phyloP scores from a whole-genome alignment of 106 monocot species.

The Hemerocallis citrina region DNA sequence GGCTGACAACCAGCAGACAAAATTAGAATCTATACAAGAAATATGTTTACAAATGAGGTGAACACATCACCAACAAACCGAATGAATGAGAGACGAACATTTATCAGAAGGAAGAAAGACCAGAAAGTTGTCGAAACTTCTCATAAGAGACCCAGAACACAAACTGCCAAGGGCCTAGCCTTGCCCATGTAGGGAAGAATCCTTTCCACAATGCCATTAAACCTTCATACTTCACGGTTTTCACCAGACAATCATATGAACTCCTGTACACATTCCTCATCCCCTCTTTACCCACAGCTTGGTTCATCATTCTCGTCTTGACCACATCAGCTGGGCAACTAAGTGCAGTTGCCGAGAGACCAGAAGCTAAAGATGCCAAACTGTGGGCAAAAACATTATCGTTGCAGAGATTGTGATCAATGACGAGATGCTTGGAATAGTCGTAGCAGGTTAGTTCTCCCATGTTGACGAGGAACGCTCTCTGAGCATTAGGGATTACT shows the following conservation, averaged over 20 bases:
- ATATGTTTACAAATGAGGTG: too few relatives aligned
- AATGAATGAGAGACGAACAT: not conserved
- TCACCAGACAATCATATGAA: constrained; percentile 74
- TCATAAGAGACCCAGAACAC: constrained; percentile 94
- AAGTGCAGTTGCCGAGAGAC: constrained; percentile 61
- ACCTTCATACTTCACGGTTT: constrained; percentile 67
- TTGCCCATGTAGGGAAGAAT: constrained; percentile 90
- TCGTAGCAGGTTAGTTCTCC: constrained; percentile 94
- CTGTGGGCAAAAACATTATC: constrained; percentile 72
- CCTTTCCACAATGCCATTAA: constrained; percentile 76
- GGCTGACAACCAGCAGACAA: too few relatives aligned
- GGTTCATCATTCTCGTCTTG: constrained; percentile 92
- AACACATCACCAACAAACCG: not conserved
- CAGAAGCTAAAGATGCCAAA: constrained; percentile 72
- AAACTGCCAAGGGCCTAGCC: constrained; percentile 94
- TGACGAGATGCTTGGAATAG: constrained; percentile 65
- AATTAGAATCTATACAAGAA: too few relatives aligned
- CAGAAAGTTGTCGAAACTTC: constrained; percentile 38
- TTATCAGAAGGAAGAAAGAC: constrained; percentile 75
- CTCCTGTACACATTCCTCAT: constrained; percentile 20
- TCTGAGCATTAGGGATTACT: constrained; percentile 66
- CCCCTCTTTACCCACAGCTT: constrained; percentile 17
- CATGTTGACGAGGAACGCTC: constrained; percentile 94
- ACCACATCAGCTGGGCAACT: constrained; percentile 93
- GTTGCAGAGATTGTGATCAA: constrained; percentile 34